phyloP scores from a whole-genome alignment of 495 filamentous ascomycete genomes.

The Aspergillus funiculosus region DNA sequence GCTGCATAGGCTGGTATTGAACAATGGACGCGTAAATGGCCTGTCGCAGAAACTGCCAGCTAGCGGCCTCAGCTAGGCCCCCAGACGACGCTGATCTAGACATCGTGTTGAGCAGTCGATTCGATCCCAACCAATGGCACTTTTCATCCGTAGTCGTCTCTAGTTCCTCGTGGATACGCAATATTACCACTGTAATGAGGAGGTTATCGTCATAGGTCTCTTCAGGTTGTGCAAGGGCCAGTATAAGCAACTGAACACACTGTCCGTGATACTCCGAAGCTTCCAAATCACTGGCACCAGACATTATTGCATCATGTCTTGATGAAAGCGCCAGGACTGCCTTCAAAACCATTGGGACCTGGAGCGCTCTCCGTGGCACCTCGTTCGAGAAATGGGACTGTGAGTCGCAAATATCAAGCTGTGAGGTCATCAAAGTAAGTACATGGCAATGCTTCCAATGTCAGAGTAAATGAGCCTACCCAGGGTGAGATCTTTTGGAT shows the following conservation, averaged over 20 bases:
- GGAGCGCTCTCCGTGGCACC: constrained; percentile 30
- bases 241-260: constrained; percentile 32
- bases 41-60: constrained; percentile 39
- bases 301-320: constrained; percentile 33
- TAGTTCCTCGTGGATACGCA: constrained; percentile 37
- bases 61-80: constrained; percentile 37
- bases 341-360: constrained; percentile 33
- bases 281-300: constrained; percentile 29
- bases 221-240: constrained; percentile 27
- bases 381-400: constrained; percentile 33
- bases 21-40: constrained; percentile 39
- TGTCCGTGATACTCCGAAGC: constrained; percentile 36
- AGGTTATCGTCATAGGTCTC: constrained; percentile 31
- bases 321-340: constrained; percentile 32
- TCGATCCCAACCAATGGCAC: constrained; percentile 36
- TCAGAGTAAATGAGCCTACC: constrained; percentile 18
- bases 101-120: constrained; percentile 34
- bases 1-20: constrained; percentile 31
- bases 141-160: constrained; percentile 30
- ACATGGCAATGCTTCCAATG: too few species aligned
- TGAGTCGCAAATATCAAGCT: constrained; percentile 36
- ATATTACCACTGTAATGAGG: constrained; percentile 33
- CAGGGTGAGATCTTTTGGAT: constrained; percentile 32
- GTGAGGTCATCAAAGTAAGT: not conserved
- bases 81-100: constrained; percentile 33